Conservation (phyloP, 371 early-diverging fungal species). For the Dinochytrium kinnereticum region DNA sequence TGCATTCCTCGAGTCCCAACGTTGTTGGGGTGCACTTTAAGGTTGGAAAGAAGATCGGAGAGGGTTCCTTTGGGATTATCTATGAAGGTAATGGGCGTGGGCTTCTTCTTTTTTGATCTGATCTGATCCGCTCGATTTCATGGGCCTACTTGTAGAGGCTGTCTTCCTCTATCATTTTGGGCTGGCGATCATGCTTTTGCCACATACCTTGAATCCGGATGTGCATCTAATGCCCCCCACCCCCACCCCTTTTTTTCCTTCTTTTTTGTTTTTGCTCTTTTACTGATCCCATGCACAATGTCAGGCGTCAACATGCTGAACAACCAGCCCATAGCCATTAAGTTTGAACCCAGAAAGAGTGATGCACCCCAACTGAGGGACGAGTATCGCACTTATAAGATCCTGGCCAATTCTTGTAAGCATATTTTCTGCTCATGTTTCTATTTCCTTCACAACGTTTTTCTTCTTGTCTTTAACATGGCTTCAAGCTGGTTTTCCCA, state of each 20-base stretch:
- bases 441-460: background rate
- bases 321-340: slow-evolving; percentile 85
- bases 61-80: slow-evolving; percentile 96
- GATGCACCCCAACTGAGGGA: slow-evolving; percentile 94
- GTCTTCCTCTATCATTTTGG: too few species aligned
- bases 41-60: slow-evolving; percentile 95
- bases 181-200: too few species aligned
- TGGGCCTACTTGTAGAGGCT: too few species aligned
- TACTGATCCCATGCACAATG: too few species aligned
- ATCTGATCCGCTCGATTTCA: too few species aligned
- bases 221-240: too few species aligned
- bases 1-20: slow-evolving; percentile 43
- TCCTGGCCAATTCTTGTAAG: slow-evolving; percentile 74
- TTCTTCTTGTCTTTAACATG: background rate
- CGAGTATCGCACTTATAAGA: slow-evolving; percentile 89
- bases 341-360: slow-evolving; percentile 90
- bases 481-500: slow-evolving; percentile 72
- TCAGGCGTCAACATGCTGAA: slow-evolving; percentile 64
- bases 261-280: too few species aligned
- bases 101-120: too few species aligned
- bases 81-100: slow-evolving; percentile 97
- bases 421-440: background rate
- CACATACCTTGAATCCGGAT: too few species aligned
- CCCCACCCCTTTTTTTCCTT: too few species aligned
- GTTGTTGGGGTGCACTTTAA: slow-evolving; percentile 92